Evolutionary conservation across 257 asterid genomes (phyloP), one percentile per base, ranked within the genome.

Genomic region (Salvia splendens): DNA sequence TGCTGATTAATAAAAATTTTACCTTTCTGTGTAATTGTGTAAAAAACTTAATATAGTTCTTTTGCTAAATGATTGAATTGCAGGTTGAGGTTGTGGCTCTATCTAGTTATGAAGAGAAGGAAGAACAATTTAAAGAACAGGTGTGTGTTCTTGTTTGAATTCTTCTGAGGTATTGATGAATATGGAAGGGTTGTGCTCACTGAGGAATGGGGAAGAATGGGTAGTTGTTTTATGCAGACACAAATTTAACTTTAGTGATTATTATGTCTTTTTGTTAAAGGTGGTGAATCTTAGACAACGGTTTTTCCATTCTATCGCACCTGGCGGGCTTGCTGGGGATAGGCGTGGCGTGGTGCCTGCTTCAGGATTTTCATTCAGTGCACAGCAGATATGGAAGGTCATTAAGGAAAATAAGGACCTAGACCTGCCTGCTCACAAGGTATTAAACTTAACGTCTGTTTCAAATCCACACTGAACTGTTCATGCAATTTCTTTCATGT

Each of bases 271-370:
- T 48, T 35, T 43, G 8, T 60, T 76, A 63, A 77, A 94, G 99
- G 99, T 94, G 81, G 89, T 86, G n/a, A 82, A 69, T 74, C 83
- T 94, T 49, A 87, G 99, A 72, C 93, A 94, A 66, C 80, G 98
- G 8, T 94, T 94, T 78, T 84, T 79, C 77, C 92, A 91, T 72
- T 91, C 99, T 51, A 94, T 94, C 76, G 96, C 95, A 51, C 99
- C 99, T 49, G 96, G 99, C 43, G 97, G 98, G 64, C 99, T 94
- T 77, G 99, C 97, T 77, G 97, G 99, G 68, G 99, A 94, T 79
- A 94, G 99, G 82, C 91, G 97, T 67, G 96, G 85, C 43, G 99
- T 87, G 47, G 99, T 94, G 78, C 99, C 99, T 58, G 99, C 93
- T 49, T 94, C 99, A 42, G 99, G 99, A 48, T 87, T 94, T 85